Evolutionary conservation across 768 basidiomycete genomes (phyloP), one percentile per base, ranked within the genome.

Genomic region (Trametes cinnabarina): DNA sequence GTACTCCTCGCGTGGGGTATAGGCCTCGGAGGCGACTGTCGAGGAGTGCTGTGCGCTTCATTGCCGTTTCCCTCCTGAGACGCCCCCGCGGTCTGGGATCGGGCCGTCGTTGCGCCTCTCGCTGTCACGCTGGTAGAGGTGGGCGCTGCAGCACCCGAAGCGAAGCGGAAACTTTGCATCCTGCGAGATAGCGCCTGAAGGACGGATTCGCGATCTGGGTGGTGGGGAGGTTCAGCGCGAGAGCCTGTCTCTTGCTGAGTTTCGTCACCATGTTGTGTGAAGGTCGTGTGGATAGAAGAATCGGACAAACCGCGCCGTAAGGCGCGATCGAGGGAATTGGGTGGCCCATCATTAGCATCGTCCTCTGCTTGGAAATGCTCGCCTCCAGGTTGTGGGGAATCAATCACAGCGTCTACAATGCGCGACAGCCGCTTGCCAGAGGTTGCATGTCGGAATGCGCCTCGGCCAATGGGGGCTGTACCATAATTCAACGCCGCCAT

Each of bases 241-340:
- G 43, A 34, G 12, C 37, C 30, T 5, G 51, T 43, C 8, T 62
- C 30, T 48, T 32, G 35, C 23, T 62, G 54, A 28, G 25, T 22
- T 28, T 75, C 73, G n/a, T 76, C 77, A 4, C 71, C 76, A 47
- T 88, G 82, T 53, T 73, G 78, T 58, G 85, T 74, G 72, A 90
- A 96, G 0, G 92, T 92, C 4, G 92, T 88, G 60, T 86, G 90
- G 59, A 98, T 94, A 2, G 92, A 95, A 0, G 94, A 95, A 69
- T 98, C 96, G 2, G 91, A 93, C 48, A 97, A 72, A 2, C 94
- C 93, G 52, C 95, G 82, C 26, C 88, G 81, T 7, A 94, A 75
- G 17, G 86, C 84, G 20, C 85, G 84, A 47, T 88, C 79, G 23
- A 86, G 72, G 15, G 92, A 70, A n/a, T 86, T 70, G 3, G 74